phyloP scores from a whole-genome alignment of 805 yeast species.

The Metschnikowia rubicola region DNA sequence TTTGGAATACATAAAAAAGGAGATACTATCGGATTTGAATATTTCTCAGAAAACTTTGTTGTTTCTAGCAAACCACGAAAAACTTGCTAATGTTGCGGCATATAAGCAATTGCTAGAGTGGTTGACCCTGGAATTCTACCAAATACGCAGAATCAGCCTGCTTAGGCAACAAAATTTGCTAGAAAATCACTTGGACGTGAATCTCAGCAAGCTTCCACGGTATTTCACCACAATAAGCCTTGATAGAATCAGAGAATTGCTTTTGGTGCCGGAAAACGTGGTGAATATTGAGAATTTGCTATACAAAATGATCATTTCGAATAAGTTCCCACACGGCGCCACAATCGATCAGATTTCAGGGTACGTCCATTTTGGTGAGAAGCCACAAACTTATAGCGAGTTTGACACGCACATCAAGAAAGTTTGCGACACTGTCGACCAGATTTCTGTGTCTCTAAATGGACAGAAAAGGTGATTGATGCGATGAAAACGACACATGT shows the following conservation, averaged over 20 bases:
- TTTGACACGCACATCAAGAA: conserved; percentile 27
- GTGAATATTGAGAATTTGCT: conserved; percentile 26
- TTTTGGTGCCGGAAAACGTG: conserved; percentile 2
- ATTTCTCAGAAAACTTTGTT: conserved; percentile 3
- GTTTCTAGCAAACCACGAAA: conserved; percentile 12
- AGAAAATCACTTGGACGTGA: conserved; percentile 29
- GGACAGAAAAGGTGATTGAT: not conserved
- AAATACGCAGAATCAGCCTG: conserved; percentile 2
- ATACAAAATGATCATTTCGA: conserved; percentile 31
- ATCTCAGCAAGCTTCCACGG: conserved; percentile 27
- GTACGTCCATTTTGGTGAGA: conserved; percentile 24
- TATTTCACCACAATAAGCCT: conserved; percentile 28
- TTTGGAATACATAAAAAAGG: conserved; percentile 17
- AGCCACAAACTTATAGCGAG: conserved; percentile 10
- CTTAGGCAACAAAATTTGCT: conserved; percentile 11
- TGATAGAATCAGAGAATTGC: conserved; percentile 19
- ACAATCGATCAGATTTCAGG: conserved; percentile 32
- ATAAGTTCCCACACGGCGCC: conserved; percentile 29
- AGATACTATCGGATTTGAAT: not conserved
- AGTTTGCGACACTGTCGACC: conserved; percentile 25
- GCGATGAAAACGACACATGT: not conserved
- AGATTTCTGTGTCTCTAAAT: not conserved
- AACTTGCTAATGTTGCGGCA: conserved; percentile 15
- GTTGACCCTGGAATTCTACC: conserved; percentile 1
- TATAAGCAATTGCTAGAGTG: conserved; percentile 16